phyloP scores from a whole-genome alignment of 2,329 filamentous ascomycete genomes.

The Fusarium chlamydosporum region DNA sequence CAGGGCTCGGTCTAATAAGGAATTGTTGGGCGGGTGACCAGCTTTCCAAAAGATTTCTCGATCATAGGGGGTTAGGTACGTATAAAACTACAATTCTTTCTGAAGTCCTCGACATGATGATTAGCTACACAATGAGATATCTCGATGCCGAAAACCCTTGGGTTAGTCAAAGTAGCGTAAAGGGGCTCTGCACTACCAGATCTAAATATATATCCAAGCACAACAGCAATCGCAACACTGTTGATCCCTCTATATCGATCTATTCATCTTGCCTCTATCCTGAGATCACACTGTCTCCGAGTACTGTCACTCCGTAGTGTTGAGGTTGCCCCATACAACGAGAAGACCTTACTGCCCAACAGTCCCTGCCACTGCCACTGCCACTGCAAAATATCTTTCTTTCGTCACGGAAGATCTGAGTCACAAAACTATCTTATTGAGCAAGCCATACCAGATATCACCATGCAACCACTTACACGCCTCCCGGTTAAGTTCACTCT shows the following conservation, averaged over 20 bases:
- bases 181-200: constrained; percentile 11
- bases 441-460: no score
- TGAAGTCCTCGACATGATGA: background rate
- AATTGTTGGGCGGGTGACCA: no score
- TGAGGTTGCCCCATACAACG: background rate
- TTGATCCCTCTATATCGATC: background rate
- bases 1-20: no score
- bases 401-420: no score
- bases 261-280: background rate
- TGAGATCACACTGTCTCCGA: background rate
- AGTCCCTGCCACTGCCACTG: no score
- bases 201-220: constrained; percentile 1
- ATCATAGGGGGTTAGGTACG: background rate
- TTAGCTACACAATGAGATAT: constrained; percentile 12
- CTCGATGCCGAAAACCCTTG: constrained; percentile 1
- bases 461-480: no score
- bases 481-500: no score
- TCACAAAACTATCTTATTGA: no score
- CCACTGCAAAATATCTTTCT: no score
- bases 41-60: background rate
- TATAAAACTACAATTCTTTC: rapidly evolving
- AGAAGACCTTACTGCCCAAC: no score
- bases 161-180: constrained; percentile 11
- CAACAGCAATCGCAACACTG: background rate
- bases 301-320: constrained; percentile 13